Conservation (phyloP, 192 early-diverging fungal genomes). For the Backusella parvicylindrica region DNA sequence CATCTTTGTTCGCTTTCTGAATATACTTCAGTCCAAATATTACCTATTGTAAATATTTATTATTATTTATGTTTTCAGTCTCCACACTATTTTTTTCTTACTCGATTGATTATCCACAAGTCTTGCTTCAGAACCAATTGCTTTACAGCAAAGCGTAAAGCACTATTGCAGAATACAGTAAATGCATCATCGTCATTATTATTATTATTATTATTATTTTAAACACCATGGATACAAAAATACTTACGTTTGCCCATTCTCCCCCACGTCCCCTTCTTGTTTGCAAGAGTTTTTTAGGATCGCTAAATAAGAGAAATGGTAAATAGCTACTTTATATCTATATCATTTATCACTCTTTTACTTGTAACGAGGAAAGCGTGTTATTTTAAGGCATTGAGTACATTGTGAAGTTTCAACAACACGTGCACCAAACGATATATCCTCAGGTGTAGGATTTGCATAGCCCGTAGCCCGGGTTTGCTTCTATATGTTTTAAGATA, state of each 20-base stretch:
- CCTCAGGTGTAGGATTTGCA: conserved; percentile 32
- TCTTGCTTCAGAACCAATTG: conserved; percentile 45
- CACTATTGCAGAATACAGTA: conserved; percentile 27
- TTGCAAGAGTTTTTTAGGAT: conserved; percentile 37
- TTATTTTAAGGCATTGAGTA: conserved; percentile 27
- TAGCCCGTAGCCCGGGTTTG: conserved; percentile 19
- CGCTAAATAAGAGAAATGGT: conserved; percentile 15
- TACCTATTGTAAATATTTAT: conserved; percentile 33
- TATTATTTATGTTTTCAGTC: not conserved
- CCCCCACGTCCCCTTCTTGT: conserved; percentile 51
- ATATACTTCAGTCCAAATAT: conserved; percentile 56
- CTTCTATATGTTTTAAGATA: not conserved
- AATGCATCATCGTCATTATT: no score
- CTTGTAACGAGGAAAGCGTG: conserved; percentile 52
- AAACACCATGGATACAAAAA: not conserved
- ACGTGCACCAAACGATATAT: conserved; percentile 36
- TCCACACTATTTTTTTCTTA: not conserved
- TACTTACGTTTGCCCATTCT: conserved; percentile 53
- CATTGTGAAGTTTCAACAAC: conserved; percentile 43
- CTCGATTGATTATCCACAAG: conserved; percentile 44
- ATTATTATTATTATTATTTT: no score
- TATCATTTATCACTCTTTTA: conserved; percentile 10
- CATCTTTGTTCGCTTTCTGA: conserved; percentile 46
- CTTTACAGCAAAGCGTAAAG: conserved; percentile 49
- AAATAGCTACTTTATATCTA: not conserved